These are phyloP conservation scores for Mercurialis annua DNA, from an alignment of 345 rosid species.

Conservation along the genomic window DNA sequence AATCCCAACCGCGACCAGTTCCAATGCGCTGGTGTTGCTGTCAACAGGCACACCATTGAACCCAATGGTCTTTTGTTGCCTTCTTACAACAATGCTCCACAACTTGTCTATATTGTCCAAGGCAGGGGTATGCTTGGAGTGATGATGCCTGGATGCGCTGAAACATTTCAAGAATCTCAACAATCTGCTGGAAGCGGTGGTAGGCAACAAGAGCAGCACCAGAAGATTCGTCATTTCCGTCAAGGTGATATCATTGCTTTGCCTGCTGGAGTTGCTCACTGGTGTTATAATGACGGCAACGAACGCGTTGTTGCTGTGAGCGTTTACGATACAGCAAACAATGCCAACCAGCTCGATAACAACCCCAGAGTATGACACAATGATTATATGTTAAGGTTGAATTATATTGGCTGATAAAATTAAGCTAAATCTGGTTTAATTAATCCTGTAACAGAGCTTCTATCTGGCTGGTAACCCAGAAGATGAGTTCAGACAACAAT, in stretches of 20 bases:
- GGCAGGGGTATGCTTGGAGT: conserved; percentile 47
- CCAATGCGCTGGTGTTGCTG: conserved; percentile 55
- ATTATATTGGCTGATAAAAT: not conserved
- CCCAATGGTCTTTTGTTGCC: conserved; percentile 61
- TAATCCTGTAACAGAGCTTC: conserved; percentile 40
- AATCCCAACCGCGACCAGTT: conserved; percentile 51
- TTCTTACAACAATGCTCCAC: conserved; percentile 35
- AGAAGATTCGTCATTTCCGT: conserved; percentile 41
- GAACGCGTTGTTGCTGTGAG: conserved; percentile 39
- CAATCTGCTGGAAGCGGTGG: conserved; percentile 26
- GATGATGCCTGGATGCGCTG: conserved; percentile 61
- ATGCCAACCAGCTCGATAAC: conserved; percentile 63
- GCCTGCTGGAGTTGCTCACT: conserved; percentile 54
- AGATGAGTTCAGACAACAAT: conserved; percentile 25
- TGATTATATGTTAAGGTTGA: not conserved
- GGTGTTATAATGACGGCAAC: conserved; percentile 58
- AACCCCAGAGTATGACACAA: conserved; percentile 48
- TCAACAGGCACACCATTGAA: conserved; percentile 38
- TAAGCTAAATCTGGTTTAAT: not conserved
- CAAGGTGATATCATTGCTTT: conserved; percentile 50
- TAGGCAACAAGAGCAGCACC: conserved; percentile 50
- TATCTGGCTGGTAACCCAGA: conserved; percentile 66
- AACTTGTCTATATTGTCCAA: conserved; percentile 46
- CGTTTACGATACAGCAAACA: conserved; percentile 36
- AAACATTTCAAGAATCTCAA: conserved; percentile 56